Evolutionary conservation across 208 protist species (phyloP).

Genomic region (Trypanosoma congolense): DNA sequence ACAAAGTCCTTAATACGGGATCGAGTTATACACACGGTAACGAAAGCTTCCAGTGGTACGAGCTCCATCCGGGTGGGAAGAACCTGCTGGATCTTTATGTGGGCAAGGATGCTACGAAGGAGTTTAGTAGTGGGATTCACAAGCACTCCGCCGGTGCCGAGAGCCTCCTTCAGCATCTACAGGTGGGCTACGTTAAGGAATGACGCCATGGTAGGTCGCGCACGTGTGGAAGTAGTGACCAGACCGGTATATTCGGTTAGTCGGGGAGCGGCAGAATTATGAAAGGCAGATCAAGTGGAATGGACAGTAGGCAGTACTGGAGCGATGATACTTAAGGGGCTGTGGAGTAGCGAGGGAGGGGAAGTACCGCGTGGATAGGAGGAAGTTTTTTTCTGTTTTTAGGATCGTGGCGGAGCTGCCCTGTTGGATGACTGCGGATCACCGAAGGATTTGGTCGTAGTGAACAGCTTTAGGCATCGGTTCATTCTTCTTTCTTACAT

Average conservation of each 20-base stretch:
- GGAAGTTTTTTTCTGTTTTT: no score
- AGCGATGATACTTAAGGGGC: no score
- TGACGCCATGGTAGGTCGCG: no score
- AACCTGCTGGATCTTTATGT: conserved; percentile 65
- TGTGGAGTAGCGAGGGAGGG: no score
- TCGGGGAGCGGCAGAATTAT: neutral
- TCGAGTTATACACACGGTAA: conserved; percentile 59
- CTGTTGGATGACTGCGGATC: no score
- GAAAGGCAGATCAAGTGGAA: neutral
- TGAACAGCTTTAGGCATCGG: no score
- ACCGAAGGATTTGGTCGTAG: no score
- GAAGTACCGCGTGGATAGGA: no score
- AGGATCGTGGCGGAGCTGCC: no score
- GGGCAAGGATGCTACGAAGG: conserved; percentile 70
- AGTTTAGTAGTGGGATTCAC: conserved; percentile 72
- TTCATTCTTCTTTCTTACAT: no score
- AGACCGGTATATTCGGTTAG: conserved; percentile 6
- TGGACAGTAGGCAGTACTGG: no score
- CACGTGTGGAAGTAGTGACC: neutral
- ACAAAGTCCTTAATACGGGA: conserved; percentile 47
- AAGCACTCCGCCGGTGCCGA: conserved; percentile 57
- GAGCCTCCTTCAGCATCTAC: conserved; percentile 57
- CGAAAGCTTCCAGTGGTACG: conserved; percentile 66
- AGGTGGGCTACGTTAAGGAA: conserved; percentile 47
- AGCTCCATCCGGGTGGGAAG: conserved; percentile 70